Evolutionary conservation across 2,329 filamentous ascomycete species (phyloP).

Genomic region (Phaeosphaeriaceae sp.): DNA sequence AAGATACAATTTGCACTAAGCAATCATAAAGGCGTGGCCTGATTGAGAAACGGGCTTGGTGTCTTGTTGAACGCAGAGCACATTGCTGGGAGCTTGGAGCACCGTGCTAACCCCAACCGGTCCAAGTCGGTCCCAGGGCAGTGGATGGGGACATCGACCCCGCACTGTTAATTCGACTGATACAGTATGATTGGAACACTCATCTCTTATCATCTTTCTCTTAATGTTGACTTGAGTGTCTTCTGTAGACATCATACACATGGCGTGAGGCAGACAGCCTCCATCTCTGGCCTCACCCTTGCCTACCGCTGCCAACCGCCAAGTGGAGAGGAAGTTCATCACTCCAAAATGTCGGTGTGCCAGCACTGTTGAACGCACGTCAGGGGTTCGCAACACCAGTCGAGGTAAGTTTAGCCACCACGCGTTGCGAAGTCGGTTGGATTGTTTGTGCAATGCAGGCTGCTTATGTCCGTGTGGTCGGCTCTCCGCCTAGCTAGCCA

Average conservation of each 20-base stretch:
- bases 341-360: conserved; percentile 26
- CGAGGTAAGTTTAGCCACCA: conserved; percentile 3
- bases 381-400: conserved; percentile 7
- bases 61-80: conserved; percentile 4
- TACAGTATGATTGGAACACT: conserved; percentile 3
- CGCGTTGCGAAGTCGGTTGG: conserved; percentile 6
- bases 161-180: conserved; percentile 18
- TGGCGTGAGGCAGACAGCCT: background rate
- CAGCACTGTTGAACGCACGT: conserved; percentile 16
- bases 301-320: background rate
- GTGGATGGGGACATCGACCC: conserved; percentile 17
- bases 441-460: conserved; percentile 14
- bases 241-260: background rate
- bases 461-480: conserved; percentile 23
- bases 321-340: too few species aligned
- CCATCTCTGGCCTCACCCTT: background rate
- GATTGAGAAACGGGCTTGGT: background rate
- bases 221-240: background rate
- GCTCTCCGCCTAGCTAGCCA: conserved; percentile 21
- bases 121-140: conserved; percentile 13
- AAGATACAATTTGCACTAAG: conserved; percentile 8
- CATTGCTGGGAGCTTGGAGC: conserved; percentile 15
- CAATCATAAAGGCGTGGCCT: conserved; percentile 15
- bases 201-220: background rate
- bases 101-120: conserved; percentile 13